Conservation (phyloP, 202 grass and related monocot genomes). For the Carex arenaria region DNA sequence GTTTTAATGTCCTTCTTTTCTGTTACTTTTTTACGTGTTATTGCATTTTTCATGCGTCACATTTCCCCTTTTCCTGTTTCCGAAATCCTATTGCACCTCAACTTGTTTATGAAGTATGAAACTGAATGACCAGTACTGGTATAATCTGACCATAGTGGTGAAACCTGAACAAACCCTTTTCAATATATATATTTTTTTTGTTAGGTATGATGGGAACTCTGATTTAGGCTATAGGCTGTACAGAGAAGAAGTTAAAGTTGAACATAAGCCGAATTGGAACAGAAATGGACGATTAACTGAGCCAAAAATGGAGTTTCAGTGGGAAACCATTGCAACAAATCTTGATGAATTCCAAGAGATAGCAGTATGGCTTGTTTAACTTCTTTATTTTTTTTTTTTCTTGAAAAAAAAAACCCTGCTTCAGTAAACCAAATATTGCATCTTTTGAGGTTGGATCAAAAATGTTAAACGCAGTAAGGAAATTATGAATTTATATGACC, state of each 20-base stretch:
- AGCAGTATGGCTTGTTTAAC: constrained; percentile 41
- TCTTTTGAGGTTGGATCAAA: background rate
- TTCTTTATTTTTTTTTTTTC: background rate
- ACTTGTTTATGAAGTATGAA: background rate
- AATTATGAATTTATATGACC: background rate
- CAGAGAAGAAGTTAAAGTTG: constrained; percentile 50
- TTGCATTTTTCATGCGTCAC: background rate
- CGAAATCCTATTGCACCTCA: background rate
- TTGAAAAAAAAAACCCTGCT: background rate
- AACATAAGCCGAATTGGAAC: constrained; percentile 51
- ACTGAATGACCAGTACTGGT: background rate
- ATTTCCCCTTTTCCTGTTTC: background rate
- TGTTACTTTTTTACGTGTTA: background rate
- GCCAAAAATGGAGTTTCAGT: constrained; percentile 42
- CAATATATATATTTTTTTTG: constrained; percentile 7
- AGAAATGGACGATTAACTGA: constrained; percentile 53
- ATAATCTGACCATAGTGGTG: background rate
- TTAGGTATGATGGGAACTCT: constrained; percentile 81
- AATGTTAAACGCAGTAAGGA: background rate
- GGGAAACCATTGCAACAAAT: constrained; percentile 80
- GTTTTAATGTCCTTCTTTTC: background rate
- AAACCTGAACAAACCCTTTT: background rate
- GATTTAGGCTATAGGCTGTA: constrained; percentile 77
- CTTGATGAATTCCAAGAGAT: constrained; percentile 81
- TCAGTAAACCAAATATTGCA: background rate